Evolutionary conservation across 495 filamentous ascomycete species (phyloP).

Genomic region (Lophiotrema nucula): DNA sequence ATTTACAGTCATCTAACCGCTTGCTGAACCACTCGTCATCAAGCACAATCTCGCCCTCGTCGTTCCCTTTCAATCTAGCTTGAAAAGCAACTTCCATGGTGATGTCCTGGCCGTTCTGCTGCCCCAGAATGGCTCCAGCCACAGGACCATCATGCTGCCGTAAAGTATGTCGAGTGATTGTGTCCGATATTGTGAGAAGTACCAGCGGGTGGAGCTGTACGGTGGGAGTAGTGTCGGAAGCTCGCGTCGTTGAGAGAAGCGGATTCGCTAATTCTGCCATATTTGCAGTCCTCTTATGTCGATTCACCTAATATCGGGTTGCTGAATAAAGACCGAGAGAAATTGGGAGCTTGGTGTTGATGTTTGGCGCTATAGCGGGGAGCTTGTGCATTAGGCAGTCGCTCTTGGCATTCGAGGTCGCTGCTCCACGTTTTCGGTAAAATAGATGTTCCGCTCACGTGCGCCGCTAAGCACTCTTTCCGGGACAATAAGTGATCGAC

Average conservation of each 20-base stretch:
- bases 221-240: slow-evolving; percentile 74
- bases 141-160: slow-evolving; percentile 72
- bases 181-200: slow-evolving; percentile 94
- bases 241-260: slow-evolving; percentile 60
- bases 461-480: background rate
- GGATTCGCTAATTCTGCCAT: slow-evolving; percentile 47
- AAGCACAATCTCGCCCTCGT: slow-evolving; percentile 53
- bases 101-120: slow-evolving; percentile 85
- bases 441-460: slow-evolving; percentile 23
- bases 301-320: no score
- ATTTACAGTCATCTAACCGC: slow-evolving; percentile 79
- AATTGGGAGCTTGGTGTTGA: slow-evolving; percentile 20
- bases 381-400: slow-evolving; percentile 22
- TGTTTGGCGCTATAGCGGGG: slow-evolving; percentile 5
- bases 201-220: slow-evolving; percentile 91
- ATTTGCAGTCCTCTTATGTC: slow-evolving; percentile 26
- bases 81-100: slow-evolving; percentile 93
- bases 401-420: slow-evolving; percentile 9
- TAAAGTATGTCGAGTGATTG: slow-evolving; percentile 85
- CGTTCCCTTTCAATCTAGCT: slow-evolving; percentile 57
- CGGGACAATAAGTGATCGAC: background rate
- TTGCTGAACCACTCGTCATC: slow-evolving; percentile 73
- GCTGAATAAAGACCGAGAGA: no score
- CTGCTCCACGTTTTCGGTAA: slow-evolving; percentile 2
- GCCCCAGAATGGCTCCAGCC: slow-evolving; percentile 81